A percentile compares a stretch with the other conserved stretches of the same genome.
Conservation (phyloP, 2,329 filamentous ascomycete species). For the Byssothecium circinans region DNA sequence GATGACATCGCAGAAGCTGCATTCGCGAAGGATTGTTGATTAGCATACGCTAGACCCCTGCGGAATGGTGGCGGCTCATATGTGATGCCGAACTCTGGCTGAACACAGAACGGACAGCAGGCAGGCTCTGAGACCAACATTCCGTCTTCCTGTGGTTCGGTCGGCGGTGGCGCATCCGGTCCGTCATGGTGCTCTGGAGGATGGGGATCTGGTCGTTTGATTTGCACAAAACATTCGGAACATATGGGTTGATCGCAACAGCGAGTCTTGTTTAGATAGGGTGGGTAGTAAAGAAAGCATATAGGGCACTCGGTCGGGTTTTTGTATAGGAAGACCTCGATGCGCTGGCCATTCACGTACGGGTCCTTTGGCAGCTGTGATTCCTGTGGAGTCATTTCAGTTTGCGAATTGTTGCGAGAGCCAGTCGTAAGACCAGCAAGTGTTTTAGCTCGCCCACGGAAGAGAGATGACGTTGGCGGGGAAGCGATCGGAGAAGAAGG, state of each 20-base stretch:
- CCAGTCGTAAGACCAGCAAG: constrained; percentile 77
- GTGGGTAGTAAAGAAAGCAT: constrained; percentile 94
- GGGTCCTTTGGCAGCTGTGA: constrained; percentile 78
- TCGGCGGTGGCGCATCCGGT: constrained; percentile 35
- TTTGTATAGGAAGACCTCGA: constrained; percentile 94
- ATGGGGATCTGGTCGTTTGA: constrained; percentile 90
- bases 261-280: constrained; percentile 88
- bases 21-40: constrained; percentile 57
- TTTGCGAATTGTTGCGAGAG: constrained; percentile 72
- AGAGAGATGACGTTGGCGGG: constrained; percentile 54
- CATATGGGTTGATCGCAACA: constrained; percentile 97
- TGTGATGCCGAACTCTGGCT: constrained; percentile 93
- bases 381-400: constrained; percentile 75
- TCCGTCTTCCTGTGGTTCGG: constrained; percentile 54
- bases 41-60: constrained; percentile 73
- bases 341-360: constrained; percentile 88
- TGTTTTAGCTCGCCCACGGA: constrained; percentile 86
- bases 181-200: constrained; percentile 72
- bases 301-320: constrained; percentile 89
- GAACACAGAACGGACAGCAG: constrained; percentile 91
- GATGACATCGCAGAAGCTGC: constrained; percentile 78
- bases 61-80: constrained; percentile 89
- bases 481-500: constrained; percentile 58
- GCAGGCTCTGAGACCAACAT: constrained; percentile 88
- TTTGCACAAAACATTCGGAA: constrained; percentile 98